Evolutionary conservation across 352 stramenopile genomes (phyloP).

Genomic region (Globisporangium polare): DNA sequence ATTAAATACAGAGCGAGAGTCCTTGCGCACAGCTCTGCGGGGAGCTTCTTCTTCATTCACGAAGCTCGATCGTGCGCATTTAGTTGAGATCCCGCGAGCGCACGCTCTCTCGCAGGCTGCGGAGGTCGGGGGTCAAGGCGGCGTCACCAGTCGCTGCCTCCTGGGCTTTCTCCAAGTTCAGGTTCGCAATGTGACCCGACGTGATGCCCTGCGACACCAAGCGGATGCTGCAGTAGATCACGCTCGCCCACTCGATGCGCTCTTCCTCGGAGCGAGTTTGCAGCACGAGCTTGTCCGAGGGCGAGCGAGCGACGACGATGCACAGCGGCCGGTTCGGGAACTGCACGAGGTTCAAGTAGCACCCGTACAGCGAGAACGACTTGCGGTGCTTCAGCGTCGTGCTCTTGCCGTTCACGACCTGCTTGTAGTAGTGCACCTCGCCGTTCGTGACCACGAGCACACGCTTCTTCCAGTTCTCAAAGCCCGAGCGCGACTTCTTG

Average conservation of each 20-base stretch:
- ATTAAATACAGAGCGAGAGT: conserved; percentile 1
- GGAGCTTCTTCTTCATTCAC: background rate
- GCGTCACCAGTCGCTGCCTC: background rate
- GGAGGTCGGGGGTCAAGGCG: background rate
- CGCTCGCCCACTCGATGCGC: conserved; percentile 83
- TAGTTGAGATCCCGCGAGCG: conserved; percentile 1
- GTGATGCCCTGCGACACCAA: conserved; percentile 86
- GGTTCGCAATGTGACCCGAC: conserved; percentile 68
- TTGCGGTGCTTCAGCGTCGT: conserved; percentile 75
- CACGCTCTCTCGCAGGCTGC: conserved; percentile 1
- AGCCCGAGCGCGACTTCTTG: conserved; percentile 82
- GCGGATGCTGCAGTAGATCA: conserved; percentile 86
- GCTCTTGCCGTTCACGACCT: conserved; percentile 36
- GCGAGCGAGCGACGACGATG: conserved; percentile 79
- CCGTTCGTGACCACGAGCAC: conserved; percentile 78
- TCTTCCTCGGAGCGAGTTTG: conserved; percentile 64
- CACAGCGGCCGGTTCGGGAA: conserved; percentile 67
- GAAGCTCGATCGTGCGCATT: background rate
- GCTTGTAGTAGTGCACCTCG: conserved; percentile 82
- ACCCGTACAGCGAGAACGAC: conserved; percentile 79
- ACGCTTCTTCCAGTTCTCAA: conserved; percentile 86
- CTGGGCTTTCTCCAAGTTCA: conserved; percentile 52
- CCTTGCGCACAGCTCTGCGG: background rate
- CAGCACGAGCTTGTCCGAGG: conserved; percentile 82
- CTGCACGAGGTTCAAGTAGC: conserved; percentile 82